Base-by-base conservation (phyloP, 164 flowering plant genomes). In the Kalanchoe fedtschenkoi region DNA sequence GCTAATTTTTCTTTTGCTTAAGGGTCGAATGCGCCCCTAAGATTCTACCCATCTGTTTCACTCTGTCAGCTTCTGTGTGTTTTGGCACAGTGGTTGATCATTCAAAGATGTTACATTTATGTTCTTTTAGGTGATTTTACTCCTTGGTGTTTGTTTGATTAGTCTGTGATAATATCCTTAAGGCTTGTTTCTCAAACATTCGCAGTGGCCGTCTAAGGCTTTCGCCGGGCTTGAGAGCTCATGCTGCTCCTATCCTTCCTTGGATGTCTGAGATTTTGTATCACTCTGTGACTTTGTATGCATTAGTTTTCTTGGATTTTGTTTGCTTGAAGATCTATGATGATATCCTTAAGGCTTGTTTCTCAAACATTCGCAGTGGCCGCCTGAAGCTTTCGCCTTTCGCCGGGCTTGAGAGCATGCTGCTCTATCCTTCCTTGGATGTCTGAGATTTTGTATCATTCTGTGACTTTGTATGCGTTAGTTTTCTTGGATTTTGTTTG, bases 171-270 rank as follows among this genome's bases (percentile, higher is more conserved):
- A 74, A 74, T 34, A 39, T 34, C 37, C 13, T 13, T 1, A 71
- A 65, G 67, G 72, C 76, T 58, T 66, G 76, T 66, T 71, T 73
- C 74, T 71, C 70, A 66, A 67, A 74, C 79, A 76, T 76, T 78
- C 78, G 80, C 80, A 82, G 82, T 80, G 78, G 78, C 79, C 83
- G 78, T 72, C 81, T 71, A 47, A 78, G 75, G 70, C 76, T 75
- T 81, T 78, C 66, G 82, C 80, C 74, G 34, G 85, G 80, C 77
- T 81, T 73, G 82, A 81, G 85, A 81, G 80, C 75, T 75, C 13
- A 4, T 80, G 84, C 80, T 76, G 84, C 64, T 80, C 61, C 3
- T 19, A 61, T 67, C 74, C 73, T 76, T 77, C 75, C 77, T 71
- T 71, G 73, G 61, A 58, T 58, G 61, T 58, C 61, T 58, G 61